Evolutionary conservation across 1,284 basidiomycete species (phyloP), one percentile per base, ranked within the genome.

Genomic region (Limonomyces culmigenus): DNA sequence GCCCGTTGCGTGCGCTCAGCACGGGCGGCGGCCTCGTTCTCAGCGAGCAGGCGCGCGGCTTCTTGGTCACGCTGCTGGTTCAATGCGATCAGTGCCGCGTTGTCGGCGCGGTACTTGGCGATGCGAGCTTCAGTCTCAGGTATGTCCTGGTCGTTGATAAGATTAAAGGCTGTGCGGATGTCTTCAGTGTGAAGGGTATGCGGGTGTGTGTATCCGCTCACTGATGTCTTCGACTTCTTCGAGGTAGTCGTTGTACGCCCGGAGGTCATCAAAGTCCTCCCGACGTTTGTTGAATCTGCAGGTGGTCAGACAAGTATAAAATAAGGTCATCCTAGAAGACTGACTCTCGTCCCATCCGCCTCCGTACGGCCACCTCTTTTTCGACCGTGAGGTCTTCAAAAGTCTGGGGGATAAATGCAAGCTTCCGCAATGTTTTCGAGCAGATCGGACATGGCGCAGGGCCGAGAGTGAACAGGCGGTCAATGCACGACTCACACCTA

Each of bases 401-500:
- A 0, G 92, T 97, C 57, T 97, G 95, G 3, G 88, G 86, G 15
- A 78, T 83, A 50, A 98, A 99, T 18, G 89, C 87, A 30, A 88
- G 68, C 54, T 97, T 98, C 20, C 95, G 67, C 37, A 96, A 65
- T n/a, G 84, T 74, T 47, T 80, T 83, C 36, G 70, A 73, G 55
- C 95, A 99, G 42, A 87, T 79, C 10, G 95, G 95, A 65, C 95
- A 98, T 5, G 89, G 88, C 11, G 89, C 92, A 1, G 95, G 93
- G 3, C 95, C 93, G 2, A 97, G 71, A 1, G 89, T 92, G 54
- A 95, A 99, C 33, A 98, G 58, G 5, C 92, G 74, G 55, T 98
- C 95, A 49, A 99, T 96, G 54, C 95, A 99, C 2, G 84, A 87
- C 62, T 95, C 91, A 58, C 91, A 96, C 84, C 88, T 92, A 46